Evolutionary conservation across 768 basidiomycete genomes (phyloP).

Genomic region (Boletus rubescentipes): DNA sequence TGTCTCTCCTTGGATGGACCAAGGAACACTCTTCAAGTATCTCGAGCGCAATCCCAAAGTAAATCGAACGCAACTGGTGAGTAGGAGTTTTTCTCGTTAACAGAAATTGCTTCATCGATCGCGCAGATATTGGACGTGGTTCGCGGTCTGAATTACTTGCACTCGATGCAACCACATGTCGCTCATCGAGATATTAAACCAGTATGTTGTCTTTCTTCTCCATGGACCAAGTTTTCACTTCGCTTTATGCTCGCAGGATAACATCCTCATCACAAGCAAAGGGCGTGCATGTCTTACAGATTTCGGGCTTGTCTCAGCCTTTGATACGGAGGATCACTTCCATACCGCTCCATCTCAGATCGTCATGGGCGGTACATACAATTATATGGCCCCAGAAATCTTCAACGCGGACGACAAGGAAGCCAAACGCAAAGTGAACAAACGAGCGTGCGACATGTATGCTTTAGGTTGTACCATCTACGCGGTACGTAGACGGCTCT

Average conservation of each 20-base stretch:
- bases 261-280: conserved; percentile 44
- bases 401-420: background rate
- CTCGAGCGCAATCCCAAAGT: conserved; percentile 24
- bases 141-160: conserved; percentile 44
- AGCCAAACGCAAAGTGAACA: conserved; percentile 20
- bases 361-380: conserved; percentile 13
- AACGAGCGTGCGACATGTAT: conserved; percentile 39
- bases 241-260: conserved; percentile 35
- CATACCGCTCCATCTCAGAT: conserved; percentile 8
- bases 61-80: conserved; percentile 34
- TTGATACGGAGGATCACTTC: conserved; percentile 15
- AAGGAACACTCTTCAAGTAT: conserved; percentile 32
- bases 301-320: conserved; percentile 40
- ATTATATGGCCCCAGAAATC: conserved; percentile 31
- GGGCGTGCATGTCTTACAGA: conserved; percentile 49
- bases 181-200: conserved; percentile 33
- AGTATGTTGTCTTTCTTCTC: conserved; percentile 13
- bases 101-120: background rate
- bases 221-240: background rate
- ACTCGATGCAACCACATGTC: conserved; percentile 39
- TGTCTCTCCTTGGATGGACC: conserved; percentile 42
- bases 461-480: conserved; percentile 43
- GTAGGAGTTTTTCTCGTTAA: background rate
- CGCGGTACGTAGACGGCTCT: conserved; percentile 25
- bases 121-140: conserved; percentile 43